phyloP scores from a whole-genome alignment of 768 basidiomycete species.

The Mycena galericulata region DNA sequence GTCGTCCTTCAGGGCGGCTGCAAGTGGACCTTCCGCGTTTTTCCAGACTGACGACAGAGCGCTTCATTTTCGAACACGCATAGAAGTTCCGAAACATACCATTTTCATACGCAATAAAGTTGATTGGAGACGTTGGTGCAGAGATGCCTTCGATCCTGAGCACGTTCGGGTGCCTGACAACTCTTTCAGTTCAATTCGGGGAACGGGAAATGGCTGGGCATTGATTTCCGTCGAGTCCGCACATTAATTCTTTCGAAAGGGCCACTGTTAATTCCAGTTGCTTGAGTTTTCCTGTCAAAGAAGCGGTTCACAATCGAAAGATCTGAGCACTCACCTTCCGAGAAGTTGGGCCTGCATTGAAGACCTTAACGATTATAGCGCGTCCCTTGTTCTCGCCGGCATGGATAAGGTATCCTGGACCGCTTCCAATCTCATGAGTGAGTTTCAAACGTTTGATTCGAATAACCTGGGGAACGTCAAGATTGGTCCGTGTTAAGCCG shows the following conservation, averaged over 20 bases:
- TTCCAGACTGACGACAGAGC: background rate
- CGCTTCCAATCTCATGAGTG: constrained; percentile 7
- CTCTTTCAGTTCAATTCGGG: too few relatives aligned
- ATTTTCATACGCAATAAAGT: constrained; percentile 13
- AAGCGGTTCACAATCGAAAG: too few relatives aligned
- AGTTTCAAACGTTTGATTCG: background rate
- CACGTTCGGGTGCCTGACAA: constrained; percentile 4
- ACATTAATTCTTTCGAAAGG: background rate
- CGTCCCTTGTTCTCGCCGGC: background rate
- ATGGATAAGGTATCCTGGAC: constrained; percentile 8
- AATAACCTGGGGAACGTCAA: background rate
- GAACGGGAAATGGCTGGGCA: too few relatives aligned
- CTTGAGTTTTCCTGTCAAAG: background rate
- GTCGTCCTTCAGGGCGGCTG: constrained; percentile 7
- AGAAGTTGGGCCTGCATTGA: background rate
- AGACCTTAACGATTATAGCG: constrained; percentile 14
- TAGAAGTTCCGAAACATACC: background rate
- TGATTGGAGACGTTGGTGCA: background rate
- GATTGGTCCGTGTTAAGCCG: background rate
- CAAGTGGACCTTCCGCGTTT: constrained; percentile 8
- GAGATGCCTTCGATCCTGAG: background rate
- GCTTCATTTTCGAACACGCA: too few relatives aligned
- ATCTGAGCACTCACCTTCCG: background rate
- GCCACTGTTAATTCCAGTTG: background rate
- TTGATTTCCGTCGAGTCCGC: background rate